A percentile compares a stretch with the other conserved stretches of the same genome.
Evolutionary conservation across 257 asterid species (phyloP).

Genomic region (Capsicum chinense): DNA sequence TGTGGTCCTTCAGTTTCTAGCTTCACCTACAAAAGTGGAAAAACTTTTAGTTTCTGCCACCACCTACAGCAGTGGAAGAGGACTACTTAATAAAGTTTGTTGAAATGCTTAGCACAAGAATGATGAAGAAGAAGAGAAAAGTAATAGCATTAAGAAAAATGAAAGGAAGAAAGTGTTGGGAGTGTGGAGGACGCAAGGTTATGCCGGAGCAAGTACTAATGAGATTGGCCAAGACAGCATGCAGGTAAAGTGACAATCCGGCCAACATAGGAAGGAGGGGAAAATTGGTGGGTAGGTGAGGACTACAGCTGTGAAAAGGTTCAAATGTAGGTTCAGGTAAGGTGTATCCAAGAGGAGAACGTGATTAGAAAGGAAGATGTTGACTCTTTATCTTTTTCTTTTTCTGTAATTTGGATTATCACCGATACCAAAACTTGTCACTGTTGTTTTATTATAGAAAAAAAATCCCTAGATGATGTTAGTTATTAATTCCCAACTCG

Average conservation of each 20-base stretch:
- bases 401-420: neutral
- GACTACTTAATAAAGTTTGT: neutral
- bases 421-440: neutral
- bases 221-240: neutral
- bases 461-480: neutral
- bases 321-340: neutral
- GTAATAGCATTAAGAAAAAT: neutral
- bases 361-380: neutral
- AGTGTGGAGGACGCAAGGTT: neutral
- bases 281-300: neutral
- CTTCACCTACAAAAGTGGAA: too few species aligned
- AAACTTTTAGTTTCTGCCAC: neutral
- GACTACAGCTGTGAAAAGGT: neutral
- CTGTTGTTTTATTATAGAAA: neutral
- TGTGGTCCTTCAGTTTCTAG: conserved; percentile 13
- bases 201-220: neutral
- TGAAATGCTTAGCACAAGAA: neutral
- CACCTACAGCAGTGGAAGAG: neutral
- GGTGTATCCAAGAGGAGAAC: neutral
- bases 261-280: conserved; percentile 4
- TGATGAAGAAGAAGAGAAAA: neutral
- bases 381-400: neutral
- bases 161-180: neutral
- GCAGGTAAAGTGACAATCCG: neutral
- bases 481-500: neutral